Evolutionary conservation across 2,329 filamentous ascomycete species (phyloP), one percentile per base, ranked within the genome.

Genomic region (Tolypocladium album): DNA sequence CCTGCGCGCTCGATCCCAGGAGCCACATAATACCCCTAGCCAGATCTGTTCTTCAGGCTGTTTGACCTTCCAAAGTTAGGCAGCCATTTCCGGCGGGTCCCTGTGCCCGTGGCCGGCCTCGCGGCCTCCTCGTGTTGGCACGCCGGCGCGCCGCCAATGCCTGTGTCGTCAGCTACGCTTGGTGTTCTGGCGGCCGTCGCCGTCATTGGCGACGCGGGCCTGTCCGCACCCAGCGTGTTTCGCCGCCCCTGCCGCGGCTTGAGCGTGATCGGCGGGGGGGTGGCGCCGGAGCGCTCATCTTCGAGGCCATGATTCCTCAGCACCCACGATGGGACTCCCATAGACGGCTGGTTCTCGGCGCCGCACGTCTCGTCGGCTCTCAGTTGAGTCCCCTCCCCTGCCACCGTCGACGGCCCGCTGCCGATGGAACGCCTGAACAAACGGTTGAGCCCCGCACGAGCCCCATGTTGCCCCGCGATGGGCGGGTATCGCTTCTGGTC

Each of bases 191-290:
- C 57, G 13, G 24, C 56, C 2, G 39, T 5, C 53, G 31, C n/a
- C 27, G 27, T 31, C 55, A 40, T 47, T 57, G 45, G 61, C 56
- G 59, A 63, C 13, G 55, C 34, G 4, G 64, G 61, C 36, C 65
- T 58, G 24, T 68, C 66, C n/a, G 61, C 61, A 22, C 69, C 69
- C 1, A 64, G 56, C 4, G 71, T 70, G 57, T 66, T 63, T 8
- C 69, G 64, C 27, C 72, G 67, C 31, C 61, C 62, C 5, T 73
- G 70, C 6, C 72, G 72, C 27, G 68, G 71, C 57, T 78, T 80
- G 20, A 81, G 75, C 72, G 79, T 70, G 57, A 85, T 85, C 1
- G 82, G 82, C 5, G 82, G 82, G 3, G 82, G 82, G 9, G 82
- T 85, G 0, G 80, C 79, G 38, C 82, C 78, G 1, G 72, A 68